phyloP scores from a whole-genome alignment of 495 filamentous ascomycete species.

The Penicillium steckii region DNA sequence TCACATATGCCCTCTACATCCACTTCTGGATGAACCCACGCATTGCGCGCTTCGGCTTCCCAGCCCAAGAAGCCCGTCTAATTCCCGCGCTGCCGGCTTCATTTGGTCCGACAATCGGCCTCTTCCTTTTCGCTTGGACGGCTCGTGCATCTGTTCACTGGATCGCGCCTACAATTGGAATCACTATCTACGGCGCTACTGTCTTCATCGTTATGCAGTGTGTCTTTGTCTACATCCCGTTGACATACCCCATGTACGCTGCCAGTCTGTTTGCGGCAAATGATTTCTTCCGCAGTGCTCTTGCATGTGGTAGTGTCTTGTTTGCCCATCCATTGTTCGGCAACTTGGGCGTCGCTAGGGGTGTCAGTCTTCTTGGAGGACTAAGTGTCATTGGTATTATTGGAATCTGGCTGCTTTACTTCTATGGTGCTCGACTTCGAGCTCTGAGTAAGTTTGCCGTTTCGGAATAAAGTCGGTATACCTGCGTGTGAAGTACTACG shows the following conservation, averaged over 20 bases:
- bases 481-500: not conserved
- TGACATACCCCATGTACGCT: constrained; percentile 62
- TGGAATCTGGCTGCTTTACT: constrained; percentile 46
- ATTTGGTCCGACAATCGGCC: constrained; percentile 53
- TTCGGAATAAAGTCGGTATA: constrained; percentile 4
- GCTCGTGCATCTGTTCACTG: constrained; percentile 54
- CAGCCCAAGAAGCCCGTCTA: constrained; percentile 50
- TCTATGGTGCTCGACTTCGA: constrained; percentile 24
- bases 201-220: constrained; percentile 58
- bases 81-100: constrained; percentile 56
- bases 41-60: constrained; percentile 44
- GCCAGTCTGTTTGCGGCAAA: constrained; percentile 62
- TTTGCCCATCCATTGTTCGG: constrained; percentile 57
- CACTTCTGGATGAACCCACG: constrained; percentile 52
- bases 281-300: constrained; percentile 53
- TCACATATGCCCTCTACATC: constrained; percentile 52
- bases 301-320: constrained; percentile 58
- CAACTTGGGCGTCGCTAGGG: constrained; percentile 56
- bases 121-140: constrained; percentile 68
- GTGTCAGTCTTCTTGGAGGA: constrained; percentile 55
- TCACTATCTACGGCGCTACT: constrained; percentile 50
- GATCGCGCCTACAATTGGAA: constrained; percentile 61
- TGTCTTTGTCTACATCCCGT: constrained; percentile 63
- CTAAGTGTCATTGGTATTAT: constrained; percentile 54
- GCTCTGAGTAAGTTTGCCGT: constrained; percentile 31